A percentile compares a stretch with the other conserved stretches of the same genome.
phyloP scores from a whole-genome alignment of 2,329 filamentous ascomycete species.

The Fusarium bulbicola region DNA sequence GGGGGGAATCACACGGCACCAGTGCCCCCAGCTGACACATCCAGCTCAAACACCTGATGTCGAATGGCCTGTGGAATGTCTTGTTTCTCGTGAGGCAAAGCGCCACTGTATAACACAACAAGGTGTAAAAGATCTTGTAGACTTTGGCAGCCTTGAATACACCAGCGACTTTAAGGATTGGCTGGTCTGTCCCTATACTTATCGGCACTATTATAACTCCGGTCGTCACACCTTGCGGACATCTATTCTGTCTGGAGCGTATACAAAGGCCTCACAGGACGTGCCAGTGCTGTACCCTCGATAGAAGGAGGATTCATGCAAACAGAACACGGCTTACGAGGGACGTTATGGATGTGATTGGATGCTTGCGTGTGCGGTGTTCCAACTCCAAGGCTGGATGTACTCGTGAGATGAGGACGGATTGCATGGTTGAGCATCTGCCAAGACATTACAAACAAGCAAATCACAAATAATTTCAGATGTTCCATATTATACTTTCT shows the following conservation, averaged over 20 bases:
- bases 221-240: neutral
- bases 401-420: neutral
- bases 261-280: neutral
- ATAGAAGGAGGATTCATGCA: neutral
- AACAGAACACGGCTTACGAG: neutral
- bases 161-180: fast-evolving
- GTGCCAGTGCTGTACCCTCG: neutral
- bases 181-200: neutral
- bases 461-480: no score
- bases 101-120: neutral
- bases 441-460: no score
- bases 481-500: neutral
- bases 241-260: neutral
- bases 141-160: neutral
- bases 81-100: neutral
- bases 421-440: neutral
- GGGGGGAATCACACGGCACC: fast-evolving
- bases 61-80: neutral
- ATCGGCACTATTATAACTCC: neutral
- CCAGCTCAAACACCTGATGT: neutral
- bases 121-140: neutral
- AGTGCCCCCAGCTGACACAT: neutral
- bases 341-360: neutral
- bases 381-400: neutral
- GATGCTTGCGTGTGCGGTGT: neutral